Conservation (phyloP, 2,329 filamentous ascomycete species). For the Aplosporella prunicola region DNA sequence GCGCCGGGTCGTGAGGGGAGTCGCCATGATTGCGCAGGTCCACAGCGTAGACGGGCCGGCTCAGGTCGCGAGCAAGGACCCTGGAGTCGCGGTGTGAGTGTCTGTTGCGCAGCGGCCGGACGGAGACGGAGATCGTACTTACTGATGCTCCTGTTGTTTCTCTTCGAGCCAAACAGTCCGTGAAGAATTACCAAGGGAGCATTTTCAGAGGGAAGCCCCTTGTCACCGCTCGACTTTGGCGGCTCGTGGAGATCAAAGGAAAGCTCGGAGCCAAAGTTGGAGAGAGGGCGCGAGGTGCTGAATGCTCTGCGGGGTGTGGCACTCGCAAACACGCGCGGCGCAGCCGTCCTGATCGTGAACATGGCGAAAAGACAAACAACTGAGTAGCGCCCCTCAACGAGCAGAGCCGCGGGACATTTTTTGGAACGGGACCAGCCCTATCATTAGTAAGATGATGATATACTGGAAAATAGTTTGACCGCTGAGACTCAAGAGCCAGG, state of each 20-base stretch:
- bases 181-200: slow-evolving; percentile 80
- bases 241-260: slow-evolving; percentile 61
- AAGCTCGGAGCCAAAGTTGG: slow-evolving; percentile 34
- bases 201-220: slow-evolving; percentile 20
- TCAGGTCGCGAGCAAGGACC: slow-evolving; percentile 69
- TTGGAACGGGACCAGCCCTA: too few relatives aligned
- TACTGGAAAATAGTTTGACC: slow-evolving; percentile 5
- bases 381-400: too few relatives aligned
- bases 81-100: slow-evolving; percentile 34
- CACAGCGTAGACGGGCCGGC: slow-evolving; percentile 71
- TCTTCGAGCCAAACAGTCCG: slow-evolving; percentile 88
- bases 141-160: slow-evolving; percentile 90
- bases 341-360: slow-evolving; percentile 4
- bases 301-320: slow-evolving; percentile 1
- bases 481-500: too few relatives aligned
- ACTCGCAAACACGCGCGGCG: slow-evolving; percentile 3
- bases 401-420: slow-evolving; percentile 3
- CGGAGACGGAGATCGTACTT: slow-evolving; percentile 53
- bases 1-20: slow-evolving; percentile 64
- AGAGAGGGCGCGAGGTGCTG: slow-evolving; percentile 8
- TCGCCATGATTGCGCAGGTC: slow-evolving; percentile 92
- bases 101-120: too few relatives aligned
- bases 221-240: slow-evolving; percentile 26
- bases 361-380: background rate
- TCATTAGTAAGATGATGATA: slow-evolving; percentile 6